These are phyloP conservation scores for Globisporangium yorkense DNA, from an alignment of 352 stramenopile genomes.

Conservation along the genomic window DNA sequence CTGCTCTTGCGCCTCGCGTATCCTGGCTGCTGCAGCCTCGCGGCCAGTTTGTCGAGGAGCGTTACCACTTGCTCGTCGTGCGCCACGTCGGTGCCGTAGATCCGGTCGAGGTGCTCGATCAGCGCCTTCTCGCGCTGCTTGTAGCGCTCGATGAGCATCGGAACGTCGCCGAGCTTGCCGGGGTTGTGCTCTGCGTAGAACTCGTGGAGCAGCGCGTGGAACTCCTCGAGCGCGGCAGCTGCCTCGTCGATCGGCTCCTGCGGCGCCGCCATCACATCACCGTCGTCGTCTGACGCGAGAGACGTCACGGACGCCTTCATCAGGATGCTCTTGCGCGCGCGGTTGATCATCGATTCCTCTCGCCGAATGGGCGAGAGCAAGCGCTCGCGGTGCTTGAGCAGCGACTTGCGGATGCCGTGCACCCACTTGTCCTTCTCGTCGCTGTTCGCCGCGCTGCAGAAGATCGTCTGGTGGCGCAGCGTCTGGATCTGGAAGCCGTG, in stretches of 20 bases:
- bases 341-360: slow-evolving; percentile 24
- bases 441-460: slow-evolving; percentile 56
- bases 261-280: not conserved
- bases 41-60: slow-evolving; percentile 21
- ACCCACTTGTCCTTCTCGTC: slow-evolving; percentile 67
- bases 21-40: not conserved
- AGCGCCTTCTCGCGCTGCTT: slow-evolving; percentile 41
- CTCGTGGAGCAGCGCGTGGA: slow-evolving; percentile 31
- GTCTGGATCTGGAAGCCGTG: slow-evolving; percentile 71
- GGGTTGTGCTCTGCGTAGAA: slow-evolving; percentile 62
- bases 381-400: slow-evolving; percentile 34
- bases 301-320: slow-evolving; percentile 4
- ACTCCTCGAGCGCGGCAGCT: slow-evolving; percentile 9
- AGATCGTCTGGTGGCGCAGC: slow-evolving; percentile 39
- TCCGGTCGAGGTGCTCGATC: slow-evolving; percentile 56
- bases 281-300: not conserved
- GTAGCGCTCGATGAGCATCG: slow-evolving; percentile 47
- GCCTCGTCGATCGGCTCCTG: slow-evolving; percentile 4
- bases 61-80: slow-evolving; percentile 23
- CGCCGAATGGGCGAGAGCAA: slow-evolving; percentile 18
- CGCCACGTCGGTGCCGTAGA: slow-evolving; percentile 47
- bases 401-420: slow-evolving; percentile 41
- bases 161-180: slow-evolving; percentile 51
- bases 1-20: slow-evolving; percentile 16
- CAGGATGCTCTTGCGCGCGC: slow-evolving; percentile 10